Evolutionary conservation across 441 rosid species (phyloP), one percentile per base, ranked within the genome.

Genomic region (Pelargonium australe): DNA sequence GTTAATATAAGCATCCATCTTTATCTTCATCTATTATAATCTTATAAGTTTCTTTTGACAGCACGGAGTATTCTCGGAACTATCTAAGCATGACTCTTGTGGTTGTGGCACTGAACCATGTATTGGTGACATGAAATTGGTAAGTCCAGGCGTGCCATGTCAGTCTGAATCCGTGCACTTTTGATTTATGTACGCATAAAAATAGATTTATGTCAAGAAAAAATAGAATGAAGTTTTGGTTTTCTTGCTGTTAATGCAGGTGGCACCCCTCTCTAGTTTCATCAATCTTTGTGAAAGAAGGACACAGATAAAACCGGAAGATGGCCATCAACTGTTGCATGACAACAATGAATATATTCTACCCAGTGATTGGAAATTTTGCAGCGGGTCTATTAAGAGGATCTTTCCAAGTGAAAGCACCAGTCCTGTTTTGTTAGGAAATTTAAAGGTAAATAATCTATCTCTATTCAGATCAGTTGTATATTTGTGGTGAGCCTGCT

Each of bases 41-140:
- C 75, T 64, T 19, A 61, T 66, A 71, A 58, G 53, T 73, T 74
- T 70, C 47, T 53, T 66, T 80, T 79, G 25, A 67, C 92, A 95
- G 99, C 80, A 57, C 71, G 93, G 95, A 73, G 74, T 89, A 64
- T 81, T 92, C 76, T 68, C 68, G 68, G 98, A 95, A 72, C 72
- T 86, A 47, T 87, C 85, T 73, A 77, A 77, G 79, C 96, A 86
- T 70, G 87, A 77, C 63, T 83, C 86, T 53, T 72, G 85, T 62
- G 80, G 88, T 71, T 86, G 85, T 82, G 83, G 79, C 72, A 70
- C 70, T 70, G 83, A 85, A 78, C 76, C 85, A 55, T 70, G 62
- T 78, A 72, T 71, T 74, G 79, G 80, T 55, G 72, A 81, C 77
- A 80, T 89, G 63, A 89, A 81, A 78, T 82, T 86, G 86, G 99